These are phyloP conservation scores for Punctularia strigosozonata DNA, from an alignment of 768 basidiomycete genomes.

Conservation along the genomic window DNA sequence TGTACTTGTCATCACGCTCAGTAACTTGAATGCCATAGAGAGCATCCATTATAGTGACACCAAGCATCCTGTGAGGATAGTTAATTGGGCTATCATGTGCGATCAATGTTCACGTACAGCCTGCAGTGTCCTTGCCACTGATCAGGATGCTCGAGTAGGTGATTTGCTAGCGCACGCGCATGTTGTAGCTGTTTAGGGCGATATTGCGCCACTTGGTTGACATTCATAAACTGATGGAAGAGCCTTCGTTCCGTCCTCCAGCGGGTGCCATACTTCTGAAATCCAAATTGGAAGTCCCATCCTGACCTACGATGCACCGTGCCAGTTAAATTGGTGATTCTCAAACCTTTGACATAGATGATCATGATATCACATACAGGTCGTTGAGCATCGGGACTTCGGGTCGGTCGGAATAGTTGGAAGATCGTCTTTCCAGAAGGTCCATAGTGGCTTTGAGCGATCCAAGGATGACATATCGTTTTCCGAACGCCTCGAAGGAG, in stretches of 20 bases:
- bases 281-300: neutral
- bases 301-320: no score
- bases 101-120: no score
- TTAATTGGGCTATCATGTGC: no score
- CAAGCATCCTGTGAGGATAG: neutral
- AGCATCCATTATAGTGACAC: neutral
- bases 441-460: neutral
- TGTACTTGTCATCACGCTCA: neutral
- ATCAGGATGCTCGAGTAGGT: no score
- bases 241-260: neutral
- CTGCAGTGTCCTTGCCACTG: no score
- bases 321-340: no score
- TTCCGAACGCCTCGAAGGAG: neutral
- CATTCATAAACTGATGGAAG: neutral
- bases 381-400: neutral
- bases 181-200: neutral
- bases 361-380: no score
- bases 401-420: neutral
- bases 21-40: neutral
- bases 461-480: neutral
- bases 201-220: neutral
- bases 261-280: neutral
- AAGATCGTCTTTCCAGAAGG: neutral
- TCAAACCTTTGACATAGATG: no score
- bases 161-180: no score